phyloP scores from a whole-genome alignment of 768 basidiomycete genomes.

The Scleroderma citrinum region DNA sequence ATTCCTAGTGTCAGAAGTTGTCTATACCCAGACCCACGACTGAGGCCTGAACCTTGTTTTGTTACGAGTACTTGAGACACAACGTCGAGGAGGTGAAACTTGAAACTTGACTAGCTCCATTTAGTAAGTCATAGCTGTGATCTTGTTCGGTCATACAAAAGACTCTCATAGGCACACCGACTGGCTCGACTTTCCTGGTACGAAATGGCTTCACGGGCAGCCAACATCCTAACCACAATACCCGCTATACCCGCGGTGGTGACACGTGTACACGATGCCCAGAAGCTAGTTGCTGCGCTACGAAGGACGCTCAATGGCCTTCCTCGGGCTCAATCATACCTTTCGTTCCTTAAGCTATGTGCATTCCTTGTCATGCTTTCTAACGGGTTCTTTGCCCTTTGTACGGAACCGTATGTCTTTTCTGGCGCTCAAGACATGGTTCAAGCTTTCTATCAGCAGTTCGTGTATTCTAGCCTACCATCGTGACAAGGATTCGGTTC shows the following conservation, averaged over 20 bases:
- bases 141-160: too few species aligned
- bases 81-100: too few species aligned
- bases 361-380: constrained; percentile 42
- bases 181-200: neutral
- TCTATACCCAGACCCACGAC: too few species aligned
- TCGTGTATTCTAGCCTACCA: constrained; percentile 47
- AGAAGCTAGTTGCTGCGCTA: constrained; percentile 2
- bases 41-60: too few species aligned
- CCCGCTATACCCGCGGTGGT: neutral
- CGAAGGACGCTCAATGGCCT: constrained; percentile 2
- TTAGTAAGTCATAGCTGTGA: too few species aligned
- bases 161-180: neutral
- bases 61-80: too few species aligned
- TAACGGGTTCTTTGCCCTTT: constrained; percentile 60
- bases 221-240: constrained; percentile 11
- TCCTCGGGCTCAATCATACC: constrained; percentile 1
- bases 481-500: constrained; percentile 30
- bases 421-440: neutral
- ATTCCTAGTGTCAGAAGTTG: too few species aligned
- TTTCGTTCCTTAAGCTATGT: constrained; percentile 13
- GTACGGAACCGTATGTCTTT: constrained; percentile 60
- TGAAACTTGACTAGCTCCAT: too few species aligned
- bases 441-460: constrained; percentile 27
- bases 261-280: neutral
- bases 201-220: neutral